Evolutionary conservation across 1,284 basidiomycete genomes (phyloP).

Genomic region (Vanrija pseudolonga): DNA sequence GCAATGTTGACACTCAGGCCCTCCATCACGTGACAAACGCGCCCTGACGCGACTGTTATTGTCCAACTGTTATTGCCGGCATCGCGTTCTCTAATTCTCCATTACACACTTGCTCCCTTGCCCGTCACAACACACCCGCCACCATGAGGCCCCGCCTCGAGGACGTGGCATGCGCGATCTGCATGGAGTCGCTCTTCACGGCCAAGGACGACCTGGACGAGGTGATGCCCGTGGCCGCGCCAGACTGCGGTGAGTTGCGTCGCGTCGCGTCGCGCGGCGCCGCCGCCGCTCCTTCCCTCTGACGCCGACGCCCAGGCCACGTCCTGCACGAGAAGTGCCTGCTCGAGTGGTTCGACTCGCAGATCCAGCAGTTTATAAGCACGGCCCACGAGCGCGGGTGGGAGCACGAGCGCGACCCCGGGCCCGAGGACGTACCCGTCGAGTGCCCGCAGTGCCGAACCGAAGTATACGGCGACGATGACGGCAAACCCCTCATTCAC

Average conservation of each 20-base stretch:
- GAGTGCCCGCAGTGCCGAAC: conserved; percentile 40
- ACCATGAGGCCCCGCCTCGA: conserved; percentile 8
- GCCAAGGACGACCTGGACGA: conserved; percentile 37
- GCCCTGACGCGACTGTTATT: too few species aligned
- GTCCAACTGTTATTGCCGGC: too few species aligned
- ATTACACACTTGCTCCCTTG: too few species aligned
- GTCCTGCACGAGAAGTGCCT: conserved; percentile 43
- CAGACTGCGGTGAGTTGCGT: conserved; percentile 39
- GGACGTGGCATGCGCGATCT: conserved; percentile 37
- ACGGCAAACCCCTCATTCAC: conserved; percentile 31
- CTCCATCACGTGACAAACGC: too few species aligned
- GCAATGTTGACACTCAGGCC: too few species aligned
- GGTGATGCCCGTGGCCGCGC: conserved; percentile 28
- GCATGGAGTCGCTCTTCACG: conserved; percentile 40
- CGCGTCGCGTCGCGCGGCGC: neutral
- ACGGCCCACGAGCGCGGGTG: conserved; percentile 16
- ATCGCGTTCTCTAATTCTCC: too few species aligned
- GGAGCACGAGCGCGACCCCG: conserved; percentile 14
- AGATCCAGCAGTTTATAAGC: conserved; percentile 23
- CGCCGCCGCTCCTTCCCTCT: neutral
- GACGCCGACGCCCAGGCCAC: conserved; percentile 30
- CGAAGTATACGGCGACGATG: conserved; percentile 34
- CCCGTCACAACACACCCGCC: neutral
- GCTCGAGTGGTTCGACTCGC: conserved; percentile 31
- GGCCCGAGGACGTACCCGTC: conserved; percentile 28